These are phyloP conservation scores for Verticillium longisporum DNA, from an alignment of 2,329 filamentous ascomycete species.

Conservation along the genomic window DNA sequence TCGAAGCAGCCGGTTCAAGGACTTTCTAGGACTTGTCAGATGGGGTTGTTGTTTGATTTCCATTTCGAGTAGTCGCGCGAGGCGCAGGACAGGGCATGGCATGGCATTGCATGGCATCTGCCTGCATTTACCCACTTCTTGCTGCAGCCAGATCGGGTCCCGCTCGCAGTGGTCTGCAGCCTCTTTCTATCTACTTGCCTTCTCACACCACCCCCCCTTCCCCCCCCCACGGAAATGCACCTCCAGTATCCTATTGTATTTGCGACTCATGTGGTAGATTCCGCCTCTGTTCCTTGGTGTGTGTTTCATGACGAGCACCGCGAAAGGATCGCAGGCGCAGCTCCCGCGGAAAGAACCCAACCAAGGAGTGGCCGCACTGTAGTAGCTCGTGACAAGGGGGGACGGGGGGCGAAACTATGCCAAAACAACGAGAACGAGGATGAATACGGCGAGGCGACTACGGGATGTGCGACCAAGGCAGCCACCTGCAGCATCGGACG, in stretches of 20 bases:
- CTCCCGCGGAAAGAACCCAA: not conserved
- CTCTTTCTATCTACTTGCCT: no score
- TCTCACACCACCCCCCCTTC: not conserved
- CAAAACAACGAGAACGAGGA: not conserved
- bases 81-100: not conserved
- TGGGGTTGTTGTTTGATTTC: not conserved
- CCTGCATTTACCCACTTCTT: not conserved
- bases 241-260: not conserved
- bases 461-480: not conserved
- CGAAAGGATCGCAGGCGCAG: not conserved
- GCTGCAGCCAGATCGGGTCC: not conserved
- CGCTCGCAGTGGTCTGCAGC: not conserved
- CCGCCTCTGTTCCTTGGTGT: not conserved
- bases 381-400: no score
- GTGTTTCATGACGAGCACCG: not conserved
- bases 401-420: no score
- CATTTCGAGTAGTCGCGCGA: not conserved
- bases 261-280: not conserved
- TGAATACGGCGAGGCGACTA: not conserved
- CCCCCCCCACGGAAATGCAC: not conserved
- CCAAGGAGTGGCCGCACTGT: not conserved
- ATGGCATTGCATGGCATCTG: not conserved
- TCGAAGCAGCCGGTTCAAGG: not conserved
- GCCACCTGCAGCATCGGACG: not conserved
- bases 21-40: not conserved